Evolutionary conservation across 2,329 filamentous ascomycete species (phyloP), one percentile per base, ranked within the genome.

Genomic region (Aspergillus sp.): DNA sequence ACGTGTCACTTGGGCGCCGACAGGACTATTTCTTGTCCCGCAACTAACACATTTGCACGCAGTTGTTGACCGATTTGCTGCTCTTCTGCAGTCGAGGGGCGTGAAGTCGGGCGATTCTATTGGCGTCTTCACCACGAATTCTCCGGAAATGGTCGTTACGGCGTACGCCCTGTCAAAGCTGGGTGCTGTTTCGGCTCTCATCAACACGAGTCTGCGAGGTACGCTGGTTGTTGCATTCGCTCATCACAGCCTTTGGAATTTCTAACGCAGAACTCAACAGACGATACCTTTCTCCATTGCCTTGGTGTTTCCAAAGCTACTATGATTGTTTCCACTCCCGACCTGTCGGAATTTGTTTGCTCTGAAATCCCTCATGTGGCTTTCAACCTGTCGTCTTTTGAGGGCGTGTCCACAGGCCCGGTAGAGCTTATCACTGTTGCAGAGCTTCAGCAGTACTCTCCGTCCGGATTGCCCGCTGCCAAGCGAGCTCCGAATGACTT

Each of bases 181-280:
- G 32, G 75, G 77, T 16, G 75, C 72, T 13, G 70, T 77, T 5
- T 68, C 71, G 34, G 75, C 74, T 3, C 64, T 80, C 54, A 72
- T 80, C 21, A 80, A 80, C 56, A 76, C 67, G 10, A 77, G 73
- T 50, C 64, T 79, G 9, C 65, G 76, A 64, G 75, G 76, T 77
- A 69, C 55, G 59, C 21, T 32, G 20, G 11, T 14, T 36, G 13
- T 38, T 41, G 31, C 49, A 50, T n/a, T 36, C 2, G 40, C 25
- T 47, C 16, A 25, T 29, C 25, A 29, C 25, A 10, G 5, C 4
- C 9, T 10, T 29, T 7, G 7, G 3, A 6, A 3, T 29, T 29
- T 29, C 25, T 29, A 29, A 29, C 25, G 11, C 9, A 29, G 25
- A 3, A 10, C 25, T 29, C 25, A 7, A 29, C 25, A 76, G 74